Evolutionary conservation across 176 grass and related monocot species (phyloP).

Genomic region (Tillandsia fasciculata): DNA sequence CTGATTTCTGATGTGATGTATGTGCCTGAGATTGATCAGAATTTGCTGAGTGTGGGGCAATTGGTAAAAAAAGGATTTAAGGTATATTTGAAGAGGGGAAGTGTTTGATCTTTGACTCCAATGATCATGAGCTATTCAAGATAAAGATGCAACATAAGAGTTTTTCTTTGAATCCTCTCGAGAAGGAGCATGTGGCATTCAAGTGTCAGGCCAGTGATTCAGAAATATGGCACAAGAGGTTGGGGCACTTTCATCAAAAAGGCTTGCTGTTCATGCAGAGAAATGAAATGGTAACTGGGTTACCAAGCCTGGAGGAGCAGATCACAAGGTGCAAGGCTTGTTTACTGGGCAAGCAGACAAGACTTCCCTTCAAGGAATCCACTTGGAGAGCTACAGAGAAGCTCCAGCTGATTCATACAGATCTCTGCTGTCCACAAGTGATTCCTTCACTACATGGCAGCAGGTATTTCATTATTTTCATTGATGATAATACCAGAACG

Average conservation of each 20-base stretch:
- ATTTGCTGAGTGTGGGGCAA: neutral
- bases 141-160: neutral
- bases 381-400: neutral
- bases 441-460: neutral
- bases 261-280: neutral
- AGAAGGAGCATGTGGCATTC: neutral
- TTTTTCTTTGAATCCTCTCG: neutral
- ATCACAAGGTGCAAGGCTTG: neutral
- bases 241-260: neutral
- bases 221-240: neutral
- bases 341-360: neutral
- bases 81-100: neutral
- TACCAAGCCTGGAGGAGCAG: neutral
- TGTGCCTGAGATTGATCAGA: neutral
- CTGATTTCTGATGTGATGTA: neutral
- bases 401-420: neutral
- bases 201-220: neutral
- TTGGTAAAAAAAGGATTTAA: neutral
- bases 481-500: neutral
- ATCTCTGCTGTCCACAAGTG: neutral
- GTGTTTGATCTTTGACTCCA: too few relatives aligned
- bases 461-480: neutral
- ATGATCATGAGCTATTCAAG: neutral
- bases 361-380: neutral
- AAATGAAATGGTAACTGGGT: neutral